Base-by-base conservation (phyloP, 2,329 filamentous ascomycete species). In the Aspergillus latus region DNA sequence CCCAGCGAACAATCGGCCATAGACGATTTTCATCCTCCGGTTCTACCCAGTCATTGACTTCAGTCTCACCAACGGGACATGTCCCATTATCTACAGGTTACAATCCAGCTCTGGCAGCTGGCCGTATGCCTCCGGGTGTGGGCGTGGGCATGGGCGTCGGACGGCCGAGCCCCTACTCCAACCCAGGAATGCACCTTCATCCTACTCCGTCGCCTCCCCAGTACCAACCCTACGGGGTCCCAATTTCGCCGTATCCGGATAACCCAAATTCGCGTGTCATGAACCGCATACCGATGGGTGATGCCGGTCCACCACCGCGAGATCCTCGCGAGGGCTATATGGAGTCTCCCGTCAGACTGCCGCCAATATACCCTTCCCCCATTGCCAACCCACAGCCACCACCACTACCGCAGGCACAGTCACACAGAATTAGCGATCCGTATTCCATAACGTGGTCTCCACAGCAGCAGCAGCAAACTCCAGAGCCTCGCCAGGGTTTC, bases 311-410 rank as follows among this genome's bases (percentile, higher is more conserved):
- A 1, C 13, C 39, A 5, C 39, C 39, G 0, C 58, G 65, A 30
- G 68, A 68, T 16, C 60, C 63, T 13, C 69, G 64, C 6, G 70
- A 72, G 21, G 56, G 58, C 7, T 71, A 71, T 48, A 51, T 61
- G 4, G 72, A 74, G 39, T 68, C 70, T 6, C 65, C 69, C 8
- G 67, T 74, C 21, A 65, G 71, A 52, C 66, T 74, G 4, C 72
- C 72, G 5, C 72, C 72, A 3, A 74, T 74, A 8, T 68, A 71
- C 13, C 70, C 72, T 13, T 66, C 71, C 7, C 66, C 69, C 1
- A 66, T 55, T 59, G 59, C 51, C 56, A 63, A 54, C 39, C 60
- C 68, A 0, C 51, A 48, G 42, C 43, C 50, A 32, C 42, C n/a
- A 15, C 36, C 36, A n/a, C n/a, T n/a, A n/a, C n/a, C n/a, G n/a